phyloP scores from a whole-genome alignment of 208 protist species.

The Herpetomonas muscarum region DNA sequence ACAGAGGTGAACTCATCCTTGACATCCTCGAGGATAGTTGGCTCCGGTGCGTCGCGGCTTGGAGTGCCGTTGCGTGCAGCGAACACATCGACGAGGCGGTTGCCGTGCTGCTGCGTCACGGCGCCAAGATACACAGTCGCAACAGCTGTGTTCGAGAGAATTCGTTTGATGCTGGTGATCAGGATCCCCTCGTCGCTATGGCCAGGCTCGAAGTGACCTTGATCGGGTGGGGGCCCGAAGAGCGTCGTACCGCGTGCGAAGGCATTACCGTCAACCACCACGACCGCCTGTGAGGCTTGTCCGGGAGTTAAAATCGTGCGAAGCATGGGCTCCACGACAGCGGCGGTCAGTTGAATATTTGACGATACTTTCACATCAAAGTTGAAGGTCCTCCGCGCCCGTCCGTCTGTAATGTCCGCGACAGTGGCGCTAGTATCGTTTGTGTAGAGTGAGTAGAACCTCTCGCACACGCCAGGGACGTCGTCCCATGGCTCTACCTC shows the following conservation, averaged over 20 bases:
- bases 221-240: slow-evolving; percentile 14
- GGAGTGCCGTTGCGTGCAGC: neutral
- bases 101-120: slow-evolving; percentile 53
- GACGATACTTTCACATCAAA: slow-evolving; percentile 38
- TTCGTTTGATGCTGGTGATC: slow-evolving; percentile 10
- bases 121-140: slow-evolving; percentile 35
- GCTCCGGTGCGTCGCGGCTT: slow-evolving; percentile 17
- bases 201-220: no score
- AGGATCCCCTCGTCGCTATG: slow-evolving; percentile 47
- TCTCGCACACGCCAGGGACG: slow-evolving; percentile 19
- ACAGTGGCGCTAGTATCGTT: slow-evolving; percentile 29
- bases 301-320: slow-evolving; percentile 24
- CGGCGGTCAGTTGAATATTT: slow-evolving; percentile 17
- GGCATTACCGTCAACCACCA: slow-evolving; percentile 51
- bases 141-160: neutral
- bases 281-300: slow-evolving; percentile 35
- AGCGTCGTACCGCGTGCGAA: neutral
- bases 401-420: slow-evolving; percentile 61
- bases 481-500: slow-evolving; percentile 2
- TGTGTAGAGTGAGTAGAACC: slow-evolving; percentile 49
- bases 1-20: slow-evolving; percentile 64
- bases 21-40: slow-evolving; percentile 60
- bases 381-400: slow-evolving; percentile 48
- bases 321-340: slow-evolving; percentile 42
- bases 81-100: slow-evolving; percentile 42